Percentiles rank a stretch among this genome's conserved stretches.
Conservation (phyloP, 1,284 basidiomycete species). For the Ceratorhiza oryzae-sativae region DNA sequence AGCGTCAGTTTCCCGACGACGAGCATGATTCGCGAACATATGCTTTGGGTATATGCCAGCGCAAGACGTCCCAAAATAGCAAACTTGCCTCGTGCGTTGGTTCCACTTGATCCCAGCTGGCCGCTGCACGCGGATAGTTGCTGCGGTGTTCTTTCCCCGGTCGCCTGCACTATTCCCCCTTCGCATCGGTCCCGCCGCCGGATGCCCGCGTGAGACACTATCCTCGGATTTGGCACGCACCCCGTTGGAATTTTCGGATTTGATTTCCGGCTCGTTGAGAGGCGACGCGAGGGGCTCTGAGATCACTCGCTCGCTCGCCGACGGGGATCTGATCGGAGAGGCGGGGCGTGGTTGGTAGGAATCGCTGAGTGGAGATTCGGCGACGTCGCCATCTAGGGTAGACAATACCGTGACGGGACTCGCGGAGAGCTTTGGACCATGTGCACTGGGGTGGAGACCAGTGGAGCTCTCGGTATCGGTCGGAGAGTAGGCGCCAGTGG, state of each 20-base stretch:
- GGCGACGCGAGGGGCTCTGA: constrained; percentile 11
- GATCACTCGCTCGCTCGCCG: not conserved
- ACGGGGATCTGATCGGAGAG: constrained; percentile 18
- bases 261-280: not conserved
- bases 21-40: not conserved
- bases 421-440: constrained; percentile 1
- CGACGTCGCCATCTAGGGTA: constrained; percentile 18
- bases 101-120: constrained; percentile 38
- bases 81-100: constrained; percentile 32
- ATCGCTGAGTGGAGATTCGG: constrained; percentile 36
- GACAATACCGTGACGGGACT: constrained; percentile 24
- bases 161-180: constrained; percentile 35
- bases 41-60: not conserved
- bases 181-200: constrained; percentile 35
- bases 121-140: constrained; percentile 28
- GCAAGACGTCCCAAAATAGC: not conserved
- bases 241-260: not conserved
- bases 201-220: constrained; percentile 13
- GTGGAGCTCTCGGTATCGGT: constrained; percentile 23
- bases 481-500: not conserved
- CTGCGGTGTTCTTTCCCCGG: constrained; percentile 36
- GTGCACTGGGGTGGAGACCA: not conserved
- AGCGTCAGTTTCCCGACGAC: too few relatives aligned
- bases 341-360: not conserved
- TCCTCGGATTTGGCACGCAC: constrained; percentile 27